Evolutionary conservation across 202 grass and related monocot species (phyloP), one percentile per base, ranked within the genome.

Genomic region (Bolboschoenoplectus hybrid): DNA sequence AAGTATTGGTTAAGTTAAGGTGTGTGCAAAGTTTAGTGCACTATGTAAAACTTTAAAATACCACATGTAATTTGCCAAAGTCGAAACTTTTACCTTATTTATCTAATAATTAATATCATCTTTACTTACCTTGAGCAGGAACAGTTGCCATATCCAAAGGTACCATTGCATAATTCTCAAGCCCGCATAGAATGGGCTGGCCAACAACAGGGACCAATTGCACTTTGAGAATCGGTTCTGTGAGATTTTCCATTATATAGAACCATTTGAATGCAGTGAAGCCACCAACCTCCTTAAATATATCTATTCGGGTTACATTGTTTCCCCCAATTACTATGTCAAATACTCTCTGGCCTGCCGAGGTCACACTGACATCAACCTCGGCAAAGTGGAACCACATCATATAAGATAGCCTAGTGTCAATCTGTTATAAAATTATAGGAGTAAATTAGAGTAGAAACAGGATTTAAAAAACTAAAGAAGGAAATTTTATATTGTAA

Each of bases 381-480:
- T 99, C 97, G 0, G 97, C 97, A 44, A 99, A 99, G 50, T 99
- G 97, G 82, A 99, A 91, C 97, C 97, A 99, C 53, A 99, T 57
- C 97, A 99, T 99, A 90, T 99, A 99, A 6, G 86, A 87, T 10
- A 99, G 74, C 67, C 97, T 91, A 2, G 97, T 90, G 75, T 99
- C 97, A 1, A 99, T 40, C 82, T 84, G 14, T 70, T 84, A 49
- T n/a, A 84, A 84, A 53, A 11, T 0, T 57, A 58, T 11, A 10
- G 60, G 46, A 50, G 7, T 58, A 60, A 57, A 35, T 80, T 35
- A 80, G 75, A 60, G 38, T 40, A 40, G 36, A 7, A 41, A 80
- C 36, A 60, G 53, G 12, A 39, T 43, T 80, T 41, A 9, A 80
- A 61, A 79, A 60, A 60, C 13, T 20, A 60, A 80, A 61, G 36